A percentile compares a stretch with the other conserved stretches of the same genome.
phyloP scores from a whole-genome alignment of 208 protist species.

The Leishmania mexicana region DNA sequence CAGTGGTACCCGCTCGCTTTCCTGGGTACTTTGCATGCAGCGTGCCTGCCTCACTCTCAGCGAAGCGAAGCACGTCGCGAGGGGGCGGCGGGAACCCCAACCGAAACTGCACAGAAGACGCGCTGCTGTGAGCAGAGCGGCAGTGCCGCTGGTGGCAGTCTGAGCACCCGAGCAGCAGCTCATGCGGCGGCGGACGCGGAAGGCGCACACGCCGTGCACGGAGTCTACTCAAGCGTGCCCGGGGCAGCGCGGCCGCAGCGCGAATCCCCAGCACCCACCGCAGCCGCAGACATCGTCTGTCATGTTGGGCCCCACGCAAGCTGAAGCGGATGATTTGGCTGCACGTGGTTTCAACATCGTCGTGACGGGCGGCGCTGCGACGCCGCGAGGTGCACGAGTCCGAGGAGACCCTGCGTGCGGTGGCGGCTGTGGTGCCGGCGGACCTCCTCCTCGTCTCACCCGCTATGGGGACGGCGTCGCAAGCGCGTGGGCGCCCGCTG shows the following conservation, averaged over 20 bases:
- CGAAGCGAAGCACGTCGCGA: neutral
- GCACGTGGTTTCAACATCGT: slow-evolving; percentile 40
- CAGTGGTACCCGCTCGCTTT: neutral
- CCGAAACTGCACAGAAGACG: neutral
- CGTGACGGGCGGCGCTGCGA: slow-evolving; percentile 72
- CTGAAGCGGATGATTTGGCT: slow-evolving; percentile 3
- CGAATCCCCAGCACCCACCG: neutral
- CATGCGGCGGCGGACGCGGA: neutral
- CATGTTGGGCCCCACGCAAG: neutral
- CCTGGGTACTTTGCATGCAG: neutral
- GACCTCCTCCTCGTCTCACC: neutral
- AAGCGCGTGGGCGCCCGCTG: too few species aligned
- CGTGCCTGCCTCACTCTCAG: neutral
- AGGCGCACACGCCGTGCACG: neutral
- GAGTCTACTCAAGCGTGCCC: neutral
- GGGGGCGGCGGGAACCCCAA: neutral
- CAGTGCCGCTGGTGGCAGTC: neutral
- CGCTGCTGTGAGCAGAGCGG: too few species aligned
- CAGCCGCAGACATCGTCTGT: neutral
- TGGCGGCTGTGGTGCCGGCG: neutral
- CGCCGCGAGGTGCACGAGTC: neutral
- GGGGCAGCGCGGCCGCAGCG: neutral
- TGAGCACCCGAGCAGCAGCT: neutral
- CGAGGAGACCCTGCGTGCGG: neutral
- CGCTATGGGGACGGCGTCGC: too few species aligned